Base-by-base conservation (phyloP, 805 yeast genomes). In the Candida sphagnicola region DNA sequence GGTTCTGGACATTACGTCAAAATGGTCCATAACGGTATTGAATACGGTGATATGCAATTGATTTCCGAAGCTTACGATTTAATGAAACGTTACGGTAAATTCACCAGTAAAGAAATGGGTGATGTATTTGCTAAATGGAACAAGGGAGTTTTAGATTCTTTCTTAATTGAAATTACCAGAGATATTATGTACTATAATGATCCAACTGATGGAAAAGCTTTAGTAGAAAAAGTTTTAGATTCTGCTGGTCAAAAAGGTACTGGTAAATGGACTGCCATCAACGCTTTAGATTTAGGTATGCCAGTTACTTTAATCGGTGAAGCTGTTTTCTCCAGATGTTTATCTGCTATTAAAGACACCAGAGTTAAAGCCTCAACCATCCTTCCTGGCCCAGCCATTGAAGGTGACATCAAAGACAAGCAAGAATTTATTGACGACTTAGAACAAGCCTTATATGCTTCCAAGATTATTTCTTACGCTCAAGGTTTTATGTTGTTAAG, bases 21-120 rank as follows among this genome's bases (percentile, higher is more conserved):
- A 78, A 93, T 93, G 99, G 98, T 93, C 50, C 99, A 91, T 80
- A 91, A 91, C 68, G 99, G 99, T 85, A 91, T 91, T 57, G 99
- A 91, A 75, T 91, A 91, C 70, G 99, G 98, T 79, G 99, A 91
- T 73, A 91, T 91, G 99, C 99, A 91, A 76, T 79, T 91, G 77
- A 91, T 91, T 65, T 82, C 91, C 70, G 99, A 91, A 77, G 96
- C 97, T 50, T 91, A 91, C 73, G 97, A 90, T 67, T 74, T 91
- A 65, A 74, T 91, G 83, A 91, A 88, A 80, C 80, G 96, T 68
- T 82, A 87, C 55, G 96, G 95, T 65, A 87, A 89, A 50, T 78
- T 93, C 75, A 62, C 84, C 50, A 84, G 88, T 76, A 80, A 80
- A 67, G 98, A 91, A 78, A 89, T 90, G 59, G 88, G 95, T 56